A percentile compares a stretch with the other conserved stretches of the same genome.
Conservation (phyloP, 2,329 filamentous ascomycete species). For the Neophaeococcomyces mojaviensis region DNA sequence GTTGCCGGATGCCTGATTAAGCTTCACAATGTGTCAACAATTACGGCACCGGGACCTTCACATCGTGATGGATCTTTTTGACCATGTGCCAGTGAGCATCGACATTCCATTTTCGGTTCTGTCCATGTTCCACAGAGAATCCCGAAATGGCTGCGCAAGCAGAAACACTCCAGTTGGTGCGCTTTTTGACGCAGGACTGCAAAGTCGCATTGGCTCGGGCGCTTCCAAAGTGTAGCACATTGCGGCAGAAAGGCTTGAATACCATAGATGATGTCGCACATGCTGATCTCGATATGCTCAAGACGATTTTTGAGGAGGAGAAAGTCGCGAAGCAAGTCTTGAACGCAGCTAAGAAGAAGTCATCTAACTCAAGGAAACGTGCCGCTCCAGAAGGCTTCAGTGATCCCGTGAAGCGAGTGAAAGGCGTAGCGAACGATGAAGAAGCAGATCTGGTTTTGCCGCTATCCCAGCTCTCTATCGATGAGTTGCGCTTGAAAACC, state of each 20-base stretch:
- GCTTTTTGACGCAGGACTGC: slow-evolving; percentile 52
- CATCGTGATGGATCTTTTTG: no score
- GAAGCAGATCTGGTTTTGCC: slow-evolving; percentile 32
- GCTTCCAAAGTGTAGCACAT: slow-evolving; percentile 48
- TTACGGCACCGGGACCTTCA: no score
- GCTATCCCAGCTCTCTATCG: slow-evolving; percentile 23
- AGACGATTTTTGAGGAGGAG: slow-evolving; percentile 42
- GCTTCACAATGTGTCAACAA: no score
- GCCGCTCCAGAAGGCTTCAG: slow-evolving; percentile 29
- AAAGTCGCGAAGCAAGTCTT: slow-evolving; percentile 51
- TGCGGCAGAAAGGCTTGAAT: slow-evolving; percentile 42
- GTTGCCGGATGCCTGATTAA: no score
- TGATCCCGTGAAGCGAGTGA: not conserved
- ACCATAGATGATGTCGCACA: slow-evolving; percentile 42
- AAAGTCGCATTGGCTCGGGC: slow-evolving; percentile 49
- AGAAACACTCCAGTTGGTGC: slow-evolving; percentile 43
- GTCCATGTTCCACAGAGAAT: not conserved
- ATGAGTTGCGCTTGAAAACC: slow-evolving; percentile 49
- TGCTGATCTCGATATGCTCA: slow-evolving; percentile 36
- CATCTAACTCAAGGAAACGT: slow-evolving; percentile 47
- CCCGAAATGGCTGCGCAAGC: slow-evolving; percentile 10
- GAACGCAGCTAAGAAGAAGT: slow-evolving; percentile 47
- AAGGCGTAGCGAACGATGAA: slow-evolving; percentile 19
- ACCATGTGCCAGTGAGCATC: not conserved
- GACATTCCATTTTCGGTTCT: not conserved